Conservation (phyloP, 495 filamentous ascomycete genomes). For the Apiosordaria backusii region DNA sequence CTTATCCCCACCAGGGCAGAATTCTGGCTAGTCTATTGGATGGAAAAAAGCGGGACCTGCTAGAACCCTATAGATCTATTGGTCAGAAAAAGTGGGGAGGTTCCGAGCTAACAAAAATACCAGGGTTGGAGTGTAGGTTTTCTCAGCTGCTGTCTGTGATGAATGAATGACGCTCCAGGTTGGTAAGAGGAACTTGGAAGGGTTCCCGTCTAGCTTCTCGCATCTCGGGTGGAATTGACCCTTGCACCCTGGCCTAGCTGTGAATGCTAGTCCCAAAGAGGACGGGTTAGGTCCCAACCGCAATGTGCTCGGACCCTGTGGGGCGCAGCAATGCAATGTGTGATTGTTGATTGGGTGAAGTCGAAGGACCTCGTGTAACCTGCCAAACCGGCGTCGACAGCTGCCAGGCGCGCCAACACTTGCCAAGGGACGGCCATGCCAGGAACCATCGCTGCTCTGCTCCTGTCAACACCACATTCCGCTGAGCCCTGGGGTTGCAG, state of each 20-base stretch:
- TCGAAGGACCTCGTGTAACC: background rate
- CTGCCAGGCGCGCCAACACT: conserved; percentile 3
- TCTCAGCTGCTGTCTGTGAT: too few relatives aligned
- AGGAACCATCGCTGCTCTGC: background rate
- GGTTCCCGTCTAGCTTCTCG: too few relatives aligned
- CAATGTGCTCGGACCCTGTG: conserved; percentile 17
- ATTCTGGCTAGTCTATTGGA: too few relatives aligned
- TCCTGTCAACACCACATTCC: conserved; percentile 2
- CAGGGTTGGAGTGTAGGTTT: too few relatives aligned
- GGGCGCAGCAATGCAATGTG: conserved; percentile 20
- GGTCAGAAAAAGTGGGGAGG: too few relatives aligned
- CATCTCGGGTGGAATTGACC: background rate
- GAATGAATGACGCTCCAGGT: too few relatives aligned
- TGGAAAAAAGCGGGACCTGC: too few relatives aligned
- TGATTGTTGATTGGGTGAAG: background rate
- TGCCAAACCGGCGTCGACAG: background rate
- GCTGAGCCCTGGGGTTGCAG: too few relatives aligned
- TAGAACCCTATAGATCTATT: too few relatives aligned
- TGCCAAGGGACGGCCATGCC: background rate
- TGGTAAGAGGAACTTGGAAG: too few relatives aligned
- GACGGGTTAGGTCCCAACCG: conserved; percentile 2
- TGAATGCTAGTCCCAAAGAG: background rate
- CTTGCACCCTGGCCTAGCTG: background rate
- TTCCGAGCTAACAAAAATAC: too few relatives aligned
- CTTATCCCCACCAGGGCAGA: too few relatives aligned